Evolutionary conservation across 2,329 filamentous ascomycete genomes (phyloP).

Genomic region (Cercospora sp.): DNA sequence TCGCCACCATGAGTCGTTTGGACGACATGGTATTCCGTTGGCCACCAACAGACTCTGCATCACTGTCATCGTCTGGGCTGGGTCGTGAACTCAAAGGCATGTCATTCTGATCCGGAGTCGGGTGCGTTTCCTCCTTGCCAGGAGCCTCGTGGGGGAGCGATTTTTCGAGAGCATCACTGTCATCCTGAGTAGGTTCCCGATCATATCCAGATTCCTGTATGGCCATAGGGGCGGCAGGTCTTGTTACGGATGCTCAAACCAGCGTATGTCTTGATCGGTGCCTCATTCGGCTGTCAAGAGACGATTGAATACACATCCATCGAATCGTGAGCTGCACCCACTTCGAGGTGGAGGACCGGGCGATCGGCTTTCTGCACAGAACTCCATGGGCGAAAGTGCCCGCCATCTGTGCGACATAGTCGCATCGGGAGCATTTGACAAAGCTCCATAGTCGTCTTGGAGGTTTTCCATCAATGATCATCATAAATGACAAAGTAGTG

Average conservation of each 20-base stretch:
- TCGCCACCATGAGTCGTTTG: slow-evolving; percentile 52
- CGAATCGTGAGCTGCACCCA: not conserved
- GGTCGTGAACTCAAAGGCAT: not conserved
- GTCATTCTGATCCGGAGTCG: not conserved
- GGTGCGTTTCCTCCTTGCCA: not conserved
- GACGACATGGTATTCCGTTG: not conserved
- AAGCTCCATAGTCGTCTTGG: not conserved
- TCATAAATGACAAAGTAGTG: not conserved
- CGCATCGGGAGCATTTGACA: not conserved
- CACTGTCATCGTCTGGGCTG: not conserved
- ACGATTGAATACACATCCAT: not conserved
- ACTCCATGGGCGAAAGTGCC: not conserved
- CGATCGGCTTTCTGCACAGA: not conserved
- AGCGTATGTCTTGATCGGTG: not conserved
- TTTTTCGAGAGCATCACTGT: not conserved
- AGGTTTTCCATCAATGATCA: not conserved
- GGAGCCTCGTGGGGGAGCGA: not conserved
- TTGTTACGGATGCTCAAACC: not conserved
- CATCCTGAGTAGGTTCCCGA: not conserved
- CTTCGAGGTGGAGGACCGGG: not conserved
- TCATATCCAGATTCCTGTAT: not conserved
- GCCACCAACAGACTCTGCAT: not conserved
- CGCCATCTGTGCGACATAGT: not conserved
- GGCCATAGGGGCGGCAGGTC: not conserved
- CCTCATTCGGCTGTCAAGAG: not conserved